A percentile compares a stretch with the other conserved stretches of the same genome.
Evolutionary conservation across 2,329 filamentous ascomycete genomes (phyloP).

Genomic region (Aureobasidium sp.): DNA sequence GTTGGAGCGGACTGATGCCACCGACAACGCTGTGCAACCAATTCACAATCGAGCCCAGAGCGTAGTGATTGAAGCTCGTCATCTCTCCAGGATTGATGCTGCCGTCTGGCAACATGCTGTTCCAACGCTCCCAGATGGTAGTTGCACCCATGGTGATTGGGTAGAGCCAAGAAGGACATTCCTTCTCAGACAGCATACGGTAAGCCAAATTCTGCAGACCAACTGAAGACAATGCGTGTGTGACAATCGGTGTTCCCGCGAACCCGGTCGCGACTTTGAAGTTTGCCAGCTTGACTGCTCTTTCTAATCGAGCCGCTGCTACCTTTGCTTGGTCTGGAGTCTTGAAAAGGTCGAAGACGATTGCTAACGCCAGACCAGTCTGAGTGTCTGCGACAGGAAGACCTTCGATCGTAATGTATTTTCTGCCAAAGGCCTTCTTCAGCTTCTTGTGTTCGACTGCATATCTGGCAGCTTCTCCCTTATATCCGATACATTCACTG

Average conservation of each 20-base stretch:
- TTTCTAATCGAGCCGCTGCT: slow-evolving; percentile 23
- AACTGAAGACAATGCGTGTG: slow-evolving; percentile 17
- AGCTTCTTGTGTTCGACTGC: slow-evolving; percentile 19
- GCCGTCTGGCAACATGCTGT: slow-evolving; percentile 40
- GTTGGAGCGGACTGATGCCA: slow-evolving; percentile 34
- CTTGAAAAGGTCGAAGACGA: slow-evolving; percentile 24
- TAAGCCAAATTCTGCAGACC: slow-evolving; percentile 29
- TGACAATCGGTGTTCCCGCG: slow-evolving; percentile 53
- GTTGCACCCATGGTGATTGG: slow-evolving; percentile 42
- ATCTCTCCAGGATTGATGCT: slow-evolving; percentile 41
- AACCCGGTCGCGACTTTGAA: slow-evolving; percentile 34
- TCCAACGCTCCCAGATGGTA: slow-evolving; percentile 48
- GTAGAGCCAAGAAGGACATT: slow-evolving; percentile 44
- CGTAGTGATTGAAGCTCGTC: slow-evolving; percentile 48
- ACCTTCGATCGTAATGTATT: slow-evolving; percentile 27
- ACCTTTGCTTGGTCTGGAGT: slow-evolving; percentile 16
- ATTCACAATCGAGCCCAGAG: slow-evolving; percentile 43
- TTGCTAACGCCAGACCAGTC: slow-evolving; percentile 25
- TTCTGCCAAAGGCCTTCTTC: slow-evolving; percentile 25
- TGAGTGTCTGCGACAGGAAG: slow-evolving; percentile 29
- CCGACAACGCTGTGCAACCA: slow-evolving; percentile 43
- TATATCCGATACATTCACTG: slow-evolving; percentile 22
- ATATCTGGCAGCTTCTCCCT: slow-evolving; percentile 22
- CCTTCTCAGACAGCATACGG: slow-evolving; percentile 42
- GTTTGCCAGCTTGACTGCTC: slow-evolving; percentile 18